Evolutionary conservation across 495 filamentous ascomycete genomes (phyloP).

Genomic region (Penicillium macrosclerotiorum): DNA sequence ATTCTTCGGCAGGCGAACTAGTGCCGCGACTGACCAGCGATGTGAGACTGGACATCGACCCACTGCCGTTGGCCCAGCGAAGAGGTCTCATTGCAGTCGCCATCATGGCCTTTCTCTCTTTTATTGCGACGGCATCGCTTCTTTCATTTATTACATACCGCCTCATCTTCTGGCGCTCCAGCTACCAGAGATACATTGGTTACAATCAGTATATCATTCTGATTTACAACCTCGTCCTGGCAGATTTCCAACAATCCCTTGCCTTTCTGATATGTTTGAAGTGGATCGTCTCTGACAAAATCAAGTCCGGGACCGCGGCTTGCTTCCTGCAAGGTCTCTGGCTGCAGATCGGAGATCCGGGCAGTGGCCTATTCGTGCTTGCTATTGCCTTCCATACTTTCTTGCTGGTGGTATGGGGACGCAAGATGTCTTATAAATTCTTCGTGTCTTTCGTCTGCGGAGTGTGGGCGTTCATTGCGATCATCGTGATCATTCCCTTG

Average conservation of each 20-base stretch:
- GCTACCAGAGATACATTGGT: conserved; percentile 43
- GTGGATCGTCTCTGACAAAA: conserved; percentile 55
- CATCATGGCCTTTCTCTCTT: conserved; percentile 58
- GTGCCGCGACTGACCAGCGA: conserved; percentile 20
- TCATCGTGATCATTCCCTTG: conserved; percentile 56
- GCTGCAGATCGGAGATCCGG: conserved; percentile 67
- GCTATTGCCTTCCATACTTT: conserved; percentile 71
- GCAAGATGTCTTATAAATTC: conserved; percentile 50
- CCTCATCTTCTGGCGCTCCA: conserved; percentile 54
- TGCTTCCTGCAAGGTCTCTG: conserved; percentile 74
- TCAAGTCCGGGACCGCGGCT: conserved; percentile 52
- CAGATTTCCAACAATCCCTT: conserved; percentile 68
- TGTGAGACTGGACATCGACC: conserved; percentile 30
- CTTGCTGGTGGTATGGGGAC: conserved; percentile 57
- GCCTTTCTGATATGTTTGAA: conserved; percentile 65
- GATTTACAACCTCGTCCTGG: conserved; percentile 70
- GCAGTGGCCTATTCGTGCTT: conserved; percentile 67
- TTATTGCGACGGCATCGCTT: conserved; percentile 51
- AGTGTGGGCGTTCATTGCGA: conserved; percentile 59
- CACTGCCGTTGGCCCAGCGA: conserved; percentile 48
- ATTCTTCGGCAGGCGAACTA: conserved; percentile 13
- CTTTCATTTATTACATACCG: conserved; percentile 58
- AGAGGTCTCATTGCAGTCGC: conserved; percentile 55
- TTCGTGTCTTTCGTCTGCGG: conserved; percentile 51
- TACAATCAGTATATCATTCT: conserved; percentile 74